phyloP scores from a whole-genome alignment of 1,284 basidiomycete genomes.

The Cryptococcus sp. region DNA sequence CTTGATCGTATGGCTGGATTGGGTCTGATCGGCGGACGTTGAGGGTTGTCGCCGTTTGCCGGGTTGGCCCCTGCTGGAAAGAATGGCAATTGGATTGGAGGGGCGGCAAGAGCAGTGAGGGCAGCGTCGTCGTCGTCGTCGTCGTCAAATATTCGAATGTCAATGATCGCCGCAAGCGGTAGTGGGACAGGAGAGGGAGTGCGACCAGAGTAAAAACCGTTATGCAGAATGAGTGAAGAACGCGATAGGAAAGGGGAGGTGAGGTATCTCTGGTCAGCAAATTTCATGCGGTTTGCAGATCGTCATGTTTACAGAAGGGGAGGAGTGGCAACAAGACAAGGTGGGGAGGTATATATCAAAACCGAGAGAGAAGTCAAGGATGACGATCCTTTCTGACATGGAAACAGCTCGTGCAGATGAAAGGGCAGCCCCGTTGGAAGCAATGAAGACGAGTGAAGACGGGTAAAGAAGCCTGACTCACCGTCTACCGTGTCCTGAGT shows the following conservation, averaged over 20 bases:
- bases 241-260: conserved; percentile 1
- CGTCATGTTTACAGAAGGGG: too few relatives aligned
- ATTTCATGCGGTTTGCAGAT: background rate
- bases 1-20: conserved; percentile 35
- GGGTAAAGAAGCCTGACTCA: conserved; percentile 9
- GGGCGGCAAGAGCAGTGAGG: conserved; percentile 9
- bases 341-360: too few relatives aligned
- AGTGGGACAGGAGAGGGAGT: conserved; percentile 16
- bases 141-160: conserved; percentile 5
- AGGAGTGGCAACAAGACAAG: too few relatives aligned
- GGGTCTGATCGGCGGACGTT: conserved; percentile 44
- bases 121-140: conserved; percentile 3
- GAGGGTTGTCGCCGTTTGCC: conserved; percentile 11
- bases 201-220: conserved; percentile 10
- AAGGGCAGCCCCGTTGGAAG: conserved; percentile 1
- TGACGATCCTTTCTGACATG: background rate
- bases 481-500: conserved; percentile 22
- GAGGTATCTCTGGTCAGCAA: conserved; percentile 5
- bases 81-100: conserved; percentile 2
- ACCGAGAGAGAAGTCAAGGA: background rate
- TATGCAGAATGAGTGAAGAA: conserved; percentile 12
- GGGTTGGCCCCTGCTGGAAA: background rate
- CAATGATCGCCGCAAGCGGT: conserved; percentile 17
- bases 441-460: background rate
- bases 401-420: background rate